A percentile compares a stretch with the other conserved stretches of the same genome.
These are phyloP conservation scores for Saccharomyces hybrid DNA, from an alignment of 1,139 yeast species.

Conservation along the genomic window DNA sequence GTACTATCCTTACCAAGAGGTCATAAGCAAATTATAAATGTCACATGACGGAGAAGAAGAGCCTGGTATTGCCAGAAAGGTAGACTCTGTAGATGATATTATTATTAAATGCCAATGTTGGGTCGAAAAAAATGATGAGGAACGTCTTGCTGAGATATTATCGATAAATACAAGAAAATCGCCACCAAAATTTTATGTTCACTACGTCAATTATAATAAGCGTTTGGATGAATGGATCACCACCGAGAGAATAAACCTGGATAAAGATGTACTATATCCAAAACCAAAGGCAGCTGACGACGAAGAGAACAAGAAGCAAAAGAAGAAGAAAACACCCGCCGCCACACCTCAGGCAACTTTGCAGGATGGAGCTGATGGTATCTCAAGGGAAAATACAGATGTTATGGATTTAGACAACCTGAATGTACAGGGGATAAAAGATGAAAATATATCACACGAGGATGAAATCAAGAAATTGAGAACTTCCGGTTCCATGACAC, in stretches of 20 bases:
- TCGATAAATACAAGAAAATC: slow-evolving; percentile 73
- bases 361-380: slow-evolving; percentile 14
- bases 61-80: slow-evolving; percentile 22
- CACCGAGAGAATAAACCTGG: slow-evolving; percentile 60
- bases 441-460: slow-evolving; percentile 71
- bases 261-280: slow-evolving; percentile 63
- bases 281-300: slow-evolving; percentile 42
- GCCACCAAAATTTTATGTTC: slow-evolving; percentile 78
- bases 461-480: slow-evolving; percentile 89
- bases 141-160: slow-evolving; percentile 75
- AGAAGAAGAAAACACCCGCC: slow-evolving; percentile 18
- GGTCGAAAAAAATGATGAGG: slow-evolving; percentile 74
- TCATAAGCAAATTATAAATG: neutral
- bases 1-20: neutral
- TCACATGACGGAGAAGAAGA: slow-evolving; percentile 15
- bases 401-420: slow-evolving; percentile 81
- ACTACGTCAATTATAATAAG: slow-evolving; percentile 88
- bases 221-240: slow-evolving; percentile 92
- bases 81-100: slow-evolving; percentile 41
- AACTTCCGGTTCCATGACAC: slow-evolving; percentile 95
- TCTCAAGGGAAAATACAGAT: slow-evolving; percentile 40
- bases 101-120: slow-evolving; percentile 71
- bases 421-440: slow-evolving; percentile 70
- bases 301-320: slow-evolving; percentile 29
- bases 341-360: slow-evolving; percentile 14